phyloP scores from a whole-genome alignment of 2,329 filamentous ascomycete genomes.

The Cercospora brassicicola region DNA sequence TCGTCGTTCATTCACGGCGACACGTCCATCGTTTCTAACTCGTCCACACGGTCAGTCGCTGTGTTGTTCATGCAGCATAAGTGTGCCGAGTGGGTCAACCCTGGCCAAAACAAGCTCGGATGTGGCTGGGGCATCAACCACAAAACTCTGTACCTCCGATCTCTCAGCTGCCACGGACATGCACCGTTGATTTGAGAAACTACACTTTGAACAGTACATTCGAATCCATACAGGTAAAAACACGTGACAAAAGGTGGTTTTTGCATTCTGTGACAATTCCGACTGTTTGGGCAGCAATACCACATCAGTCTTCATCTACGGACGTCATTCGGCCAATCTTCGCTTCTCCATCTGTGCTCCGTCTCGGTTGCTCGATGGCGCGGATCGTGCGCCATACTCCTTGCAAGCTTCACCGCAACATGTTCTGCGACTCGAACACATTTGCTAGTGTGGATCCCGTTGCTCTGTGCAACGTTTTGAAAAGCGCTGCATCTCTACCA shows the following conservation, averaged over 20 bases:
- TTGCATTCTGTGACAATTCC: background rate
- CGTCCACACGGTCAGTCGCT: slow-evolving; percentile 7
- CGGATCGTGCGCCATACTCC: background rate
- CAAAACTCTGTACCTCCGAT: background rate
- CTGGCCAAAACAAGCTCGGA: slow-evolving; percentile 4
- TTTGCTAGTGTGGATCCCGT: background rate
- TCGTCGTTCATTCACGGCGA: slow-evolving; percentile 11
- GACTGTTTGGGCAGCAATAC: slow-evolving; percentile 8
- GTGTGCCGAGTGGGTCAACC: slow-evolving; percentile 1
- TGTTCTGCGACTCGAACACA: background rate
- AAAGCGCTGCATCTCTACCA: background rate
- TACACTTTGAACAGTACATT: background rate
- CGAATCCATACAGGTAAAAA: background rate
- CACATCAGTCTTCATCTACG: background rate
- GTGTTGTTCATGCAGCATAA: slow-evolving; percentile 13
- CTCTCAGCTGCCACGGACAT: slow-evolving; percentile 2
- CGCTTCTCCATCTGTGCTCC: slow-evolving; percentile 13
- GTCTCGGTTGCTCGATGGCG: background rate
- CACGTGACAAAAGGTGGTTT: background rate
- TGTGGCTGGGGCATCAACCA: slow-evolving; percentile 5
- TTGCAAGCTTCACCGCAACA: background rate
- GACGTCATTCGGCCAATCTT: slow-evolving; percentile 12
- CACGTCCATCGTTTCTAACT: slow-evolving; percentile 8
- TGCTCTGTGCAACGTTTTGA: background rate
- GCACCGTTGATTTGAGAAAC: background rate